Percentiles rank a stretch among this genome's conserved stretches.
Evolutionary conservation across 257 asterid genomes (phyloP).

Genomic region (Forsythia viridissima): DNA sequence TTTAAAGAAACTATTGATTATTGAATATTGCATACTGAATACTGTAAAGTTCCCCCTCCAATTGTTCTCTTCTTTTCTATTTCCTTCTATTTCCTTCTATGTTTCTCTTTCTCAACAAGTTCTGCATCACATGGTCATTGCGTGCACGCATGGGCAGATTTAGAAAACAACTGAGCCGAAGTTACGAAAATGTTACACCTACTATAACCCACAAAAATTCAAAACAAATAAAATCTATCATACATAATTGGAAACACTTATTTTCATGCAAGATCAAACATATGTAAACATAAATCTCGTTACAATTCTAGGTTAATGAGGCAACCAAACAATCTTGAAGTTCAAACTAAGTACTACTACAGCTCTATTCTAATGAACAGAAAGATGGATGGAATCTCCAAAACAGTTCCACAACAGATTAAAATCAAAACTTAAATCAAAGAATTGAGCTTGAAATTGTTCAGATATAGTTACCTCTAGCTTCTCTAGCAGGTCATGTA

Average conservation of each 20-base stretch:
- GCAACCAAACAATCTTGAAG: background rate
- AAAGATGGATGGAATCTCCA: background rate
- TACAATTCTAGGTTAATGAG: background rate
- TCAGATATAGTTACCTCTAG: constrained; percentile 53
- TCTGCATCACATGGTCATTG: too few species aligned
- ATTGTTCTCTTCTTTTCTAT: background rate
- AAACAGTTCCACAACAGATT: background rate
- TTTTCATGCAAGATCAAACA: too few species aligned
- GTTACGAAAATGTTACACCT: too few species aligned
- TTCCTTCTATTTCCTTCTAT: background rate
- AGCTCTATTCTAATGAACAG: background rate
- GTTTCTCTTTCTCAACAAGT: background rate
- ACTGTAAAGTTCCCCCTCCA: background rate
- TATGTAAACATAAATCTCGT: too few species aligned
- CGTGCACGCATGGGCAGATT: too few species aligned
- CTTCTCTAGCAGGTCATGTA: constrained; percentile 76
- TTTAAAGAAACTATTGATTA: background rate
- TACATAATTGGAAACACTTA: too few species aligned
- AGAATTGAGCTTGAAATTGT: background rate
- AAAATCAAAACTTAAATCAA: background rate
- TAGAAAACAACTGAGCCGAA: too few species aligned
- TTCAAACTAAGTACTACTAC: too few species aligned
- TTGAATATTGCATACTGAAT: background rate
- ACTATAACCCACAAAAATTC: too few species aligned
- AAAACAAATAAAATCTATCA: too few species aligned